These are phyloP conservation scores for Inonotus hispidus DNA, from an alignment of 1,284 basidiomycete species.

Conservation along the genomic window DNA sequence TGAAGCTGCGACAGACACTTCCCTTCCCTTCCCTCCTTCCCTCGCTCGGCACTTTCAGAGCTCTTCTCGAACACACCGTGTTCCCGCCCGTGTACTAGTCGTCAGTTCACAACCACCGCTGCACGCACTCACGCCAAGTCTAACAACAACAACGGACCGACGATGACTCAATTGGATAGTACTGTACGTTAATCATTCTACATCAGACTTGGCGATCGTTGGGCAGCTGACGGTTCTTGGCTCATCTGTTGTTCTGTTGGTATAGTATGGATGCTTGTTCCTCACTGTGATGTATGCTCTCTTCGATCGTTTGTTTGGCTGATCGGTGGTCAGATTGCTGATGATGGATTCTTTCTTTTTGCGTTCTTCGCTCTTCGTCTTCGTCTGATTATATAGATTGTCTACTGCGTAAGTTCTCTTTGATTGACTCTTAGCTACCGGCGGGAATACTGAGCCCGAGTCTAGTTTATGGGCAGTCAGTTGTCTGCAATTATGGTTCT, in stretches of 20 bases:
- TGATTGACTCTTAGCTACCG: not conserved
- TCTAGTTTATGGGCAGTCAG: not conserved
- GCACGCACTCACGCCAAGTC: no score
- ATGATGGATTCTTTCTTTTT: no score
- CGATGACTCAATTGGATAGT: not conserved
- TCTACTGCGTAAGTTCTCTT: not conserved
- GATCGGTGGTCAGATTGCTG: not conserved
- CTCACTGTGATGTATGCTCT: not conserved
- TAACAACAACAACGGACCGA: no score
- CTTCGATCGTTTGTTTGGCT: not conserved
- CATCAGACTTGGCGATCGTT: not conserved
- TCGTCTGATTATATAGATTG: not conserved
- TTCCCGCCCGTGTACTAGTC: no score
- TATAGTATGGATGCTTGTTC: conserved; percentile 2
- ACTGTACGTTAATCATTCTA: not conserved
- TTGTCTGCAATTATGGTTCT: conserved; percentile 5
- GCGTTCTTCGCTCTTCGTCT: no score
- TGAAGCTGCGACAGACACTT: no score
- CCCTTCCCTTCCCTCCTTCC: no score
- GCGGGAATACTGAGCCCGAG: not conserved
- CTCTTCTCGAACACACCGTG: no score
- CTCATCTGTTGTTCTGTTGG: no score
- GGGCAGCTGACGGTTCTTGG: not conserved
- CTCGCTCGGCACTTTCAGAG: no score
- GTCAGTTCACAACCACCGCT: no score